phyloP scores from a whole-genome alignment of 495 filamentous ascomycete genomes.

The Tuber borchii region DNA sequence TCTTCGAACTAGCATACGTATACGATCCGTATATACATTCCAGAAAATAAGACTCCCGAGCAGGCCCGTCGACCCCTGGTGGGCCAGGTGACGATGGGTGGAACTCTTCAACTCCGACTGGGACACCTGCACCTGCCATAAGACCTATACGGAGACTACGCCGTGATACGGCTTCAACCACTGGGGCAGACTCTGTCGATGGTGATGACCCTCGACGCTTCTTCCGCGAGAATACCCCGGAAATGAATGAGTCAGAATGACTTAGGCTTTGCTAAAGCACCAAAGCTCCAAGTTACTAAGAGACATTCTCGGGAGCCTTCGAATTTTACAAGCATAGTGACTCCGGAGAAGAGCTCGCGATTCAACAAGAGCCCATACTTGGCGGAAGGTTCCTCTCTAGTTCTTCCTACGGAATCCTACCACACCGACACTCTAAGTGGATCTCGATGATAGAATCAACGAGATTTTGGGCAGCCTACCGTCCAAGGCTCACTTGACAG shows the following conservation, averaged over 20 bases:
- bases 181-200: neutral
- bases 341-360: slow-evolving; percentile 23
- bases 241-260: too few relatives aligned
- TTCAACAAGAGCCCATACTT: slow-evolving; percentile 4
- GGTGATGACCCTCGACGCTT: neutral
- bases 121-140: slow-evolving; percentile 25
- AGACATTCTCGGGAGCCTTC: slow-evolving; percentile 15
- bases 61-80: neutral
- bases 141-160: slow-evolving; percentile 24
- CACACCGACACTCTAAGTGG: slow-evolving; percentile 49
- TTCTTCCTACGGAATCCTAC: slow-evolving; percentile 7
- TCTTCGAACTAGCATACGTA: too few relatives aligned
- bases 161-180: neutral
- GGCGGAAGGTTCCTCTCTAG: slow-evolving; percentile 14
- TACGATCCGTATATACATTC: too few relatives aligned
- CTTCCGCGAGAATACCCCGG: slow-evolving; percentile 19
- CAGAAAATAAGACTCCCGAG: neutral
- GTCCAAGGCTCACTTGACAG: slow-evolving; percentile 66
- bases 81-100: neutral
- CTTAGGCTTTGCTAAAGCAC: slow-evolving; percentile 1
- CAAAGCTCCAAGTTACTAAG: slow-evolving; percentile 19
- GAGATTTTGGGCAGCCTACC: slow-evolving; percentile 76
- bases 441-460: slow-evolving; percentile 77
- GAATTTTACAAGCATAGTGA: slow-evolving; percentile 11
- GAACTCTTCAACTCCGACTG: slow-evolving; percentile 3